phyloP scores from a whole-genome alignment of 148 eudicot genomes.

The Rhododendron simsii region DNA sequence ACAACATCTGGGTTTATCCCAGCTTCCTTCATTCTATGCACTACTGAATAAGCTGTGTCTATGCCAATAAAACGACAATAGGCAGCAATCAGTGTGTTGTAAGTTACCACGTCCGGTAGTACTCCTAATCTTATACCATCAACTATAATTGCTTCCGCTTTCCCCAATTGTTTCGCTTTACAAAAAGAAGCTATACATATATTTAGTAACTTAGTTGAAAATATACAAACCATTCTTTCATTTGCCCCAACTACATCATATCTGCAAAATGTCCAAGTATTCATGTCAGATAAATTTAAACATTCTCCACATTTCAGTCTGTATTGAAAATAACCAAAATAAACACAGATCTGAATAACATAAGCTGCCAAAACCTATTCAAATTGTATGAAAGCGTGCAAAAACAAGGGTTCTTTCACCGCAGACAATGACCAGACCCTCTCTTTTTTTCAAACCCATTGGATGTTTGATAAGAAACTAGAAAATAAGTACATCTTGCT shows the following conservation, averaged over 20 bases:
- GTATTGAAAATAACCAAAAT: not conserved
- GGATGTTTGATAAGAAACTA: not conserved
- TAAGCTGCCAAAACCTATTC: not conserved
- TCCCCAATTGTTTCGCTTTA: conserved; percentile 56
- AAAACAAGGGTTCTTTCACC: not conserved
- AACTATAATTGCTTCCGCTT: conserved; percentile 68
- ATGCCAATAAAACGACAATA: conserved; percentile 71
- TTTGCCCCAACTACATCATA: not conserved
- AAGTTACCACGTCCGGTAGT: conserved; percentile 78
- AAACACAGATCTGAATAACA: not conserved
- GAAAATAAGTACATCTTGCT: not conserved
- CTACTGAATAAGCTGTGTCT: conserved; percentile 62
- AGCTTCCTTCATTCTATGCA: conserved; percentile 76
- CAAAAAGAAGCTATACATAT: conserved; percentile 72
- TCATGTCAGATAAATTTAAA: not conserved
- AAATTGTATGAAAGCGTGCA: not conserved
- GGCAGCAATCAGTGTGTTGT: conserved; percentile 75
- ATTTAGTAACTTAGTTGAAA: conserved; percentile 73
- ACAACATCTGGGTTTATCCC: conserved; percentile 71
- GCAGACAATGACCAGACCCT: not conserved
- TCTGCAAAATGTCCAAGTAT: conserved; percentile 1
- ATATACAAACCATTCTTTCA: conserved; percentile 34
- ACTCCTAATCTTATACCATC: conserved; percentile 86
- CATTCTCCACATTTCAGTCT: not conserved
- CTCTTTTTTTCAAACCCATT: not conserved